Evolutionary conservation across 208 protist species (phyloP).

Genomic region (Trypanosoma vivax): DNA sequence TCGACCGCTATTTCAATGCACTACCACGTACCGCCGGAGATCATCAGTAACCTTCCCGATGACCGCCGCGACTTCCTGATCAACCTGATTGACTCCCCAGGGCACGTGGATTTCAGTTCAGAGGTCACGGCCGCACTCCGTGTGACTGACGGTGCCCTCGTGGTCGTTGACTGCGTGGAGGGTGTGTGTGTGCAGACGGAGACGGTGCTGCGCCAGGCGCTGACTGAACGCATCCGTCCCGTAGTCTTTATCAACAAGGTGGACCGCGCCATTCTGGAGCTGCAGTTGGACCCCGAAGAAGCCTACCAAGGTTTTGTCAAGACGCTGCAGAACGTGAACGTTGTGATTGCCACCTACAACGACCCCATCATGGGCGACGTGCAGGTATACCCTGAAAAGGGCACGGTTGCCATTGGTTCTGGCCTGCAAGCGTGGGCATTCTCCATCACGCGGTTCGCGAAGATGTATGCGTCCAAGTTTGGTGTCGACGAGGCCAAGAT

Average conservation of each 20-base stretch:
- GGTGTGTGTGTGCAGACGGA: slow-evolving; percentile 99
- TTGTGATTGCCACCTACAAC: slow-evolving; percentile 97
- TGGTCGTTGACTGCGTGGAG: slow-evolving; percentile 98
- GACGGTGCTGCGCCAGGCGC: slow-evolving; percentile 94
- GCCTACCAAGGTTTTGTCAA: slow-evolving; percentile 73
- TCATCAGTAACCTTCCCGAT: slow-evolving; percentile 45
- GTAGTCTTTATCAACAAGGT: slow-evolving; percentile 99
- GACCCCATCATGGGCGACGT: slow-evolving; percentile 90
- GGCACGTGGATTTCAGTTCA: slow-evolving; percentile 99
- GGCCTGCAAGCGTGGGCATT: slow-evolving; percentile 99
- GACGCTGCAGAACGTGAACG: slow-evolving; percentile 70
- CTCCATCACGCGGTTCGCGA: slow-evolving; percentile 91
- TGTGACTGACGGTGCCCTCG: slow-evolving; percentile 99
- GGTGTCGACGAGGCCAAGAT: slow-evolving; percentile 81
- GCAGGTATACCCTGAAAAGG: slow-evolving; percentile 76
- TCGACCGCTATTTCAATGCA: slow-evolving; percentile 98
- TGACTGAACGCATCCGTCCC: slow-evolving; percentile 97
- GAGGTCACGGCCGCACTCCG: slow-evolving; percentile 99
- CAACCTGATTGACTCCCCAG: slow-evolving; percentile 90
- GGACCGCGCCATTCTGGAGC: slow-evolving; percentile 90
- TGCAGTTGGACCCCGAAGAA: slow-evolving; percentile 82
- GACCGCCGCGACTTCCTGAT: slow-evolving; percentile 89
- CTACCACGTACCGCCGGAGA: slow-evolving; percentile 91
- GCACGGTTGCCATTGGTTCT: slow-evolving; percentile 98
- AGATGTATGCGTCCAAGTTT: slow-evolving; percentile 92